phyloP scores from a whole-genome alignment of 2,329 filamentous ascomycete species.

The Grosmannia serpens region DNA sequence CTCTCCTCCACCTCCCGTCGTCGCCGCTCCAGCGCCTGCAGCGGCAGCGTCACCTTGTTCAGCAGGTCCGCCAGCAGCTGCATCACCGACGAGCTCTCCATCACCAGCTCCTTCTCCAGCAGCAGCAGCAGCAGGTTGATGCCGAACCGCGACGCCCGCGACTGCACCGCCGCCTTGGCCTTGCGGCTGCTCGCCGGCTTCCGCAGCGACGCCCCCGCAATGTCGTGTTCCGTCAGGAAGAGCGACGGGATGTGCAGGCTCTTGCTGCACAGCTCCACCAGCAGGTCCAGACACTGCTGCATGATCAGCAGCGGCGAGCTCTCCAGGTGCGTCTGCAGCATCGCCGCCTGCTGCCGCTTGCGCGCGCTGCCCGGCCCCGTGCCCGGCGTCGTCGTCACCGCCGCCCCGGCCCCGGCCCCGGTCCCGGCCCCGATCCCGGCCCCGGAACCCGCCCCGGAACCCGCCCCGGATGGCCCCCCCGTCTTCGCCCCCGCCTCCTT shows the following conservation, averaged over 20 bases:
- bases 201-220: slow-evolving; percentile 55
- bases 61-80: slow-evolving; percentile 80
- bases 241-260: slow-evolving; percentile 82
- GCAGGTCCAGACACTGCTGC: slow-evolving; percentile 80
- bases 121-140: slow-evolving; percentile 83
- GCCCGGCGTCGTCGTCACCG: slow-evolving; percentile 63
- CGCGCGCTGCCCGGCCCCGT: slow-evolving; percentile 23
- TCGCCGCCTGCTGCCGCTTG: slow-evolving; percentile 30
- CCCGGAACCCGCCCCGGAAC: slow-evolving; percentile 49
- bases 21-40: slow-evolving; percentile 71
- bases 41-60: slow-evolving; percentile 75
- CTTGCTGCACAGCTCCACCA: slow-evolving; percentile 72
- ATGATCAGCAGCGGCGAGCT: slow-evolving; percentile 91
- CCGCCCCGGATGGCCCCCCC: neutral
- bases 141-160: slow-evolving; percentile 74
- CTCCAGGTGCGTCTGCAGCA: slow-evolving; percentile 62
- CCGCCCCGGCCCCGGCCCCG: slow-evolving; percentile 10
- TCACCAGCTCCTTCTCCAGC: slow-evolving; percentile 86
- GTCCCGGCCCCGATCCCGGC: slow-evolving; percentile 46
- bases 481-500: slow-evolving; percentile 31
- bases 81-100: slow-evolving; percentile 96
- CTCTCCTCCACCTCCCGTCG: slow-evolving; percentile 63
- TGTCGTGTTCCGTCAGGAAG: slow-evolving; percentile 89
- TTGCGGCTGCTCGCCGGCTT: slow-evolving; percentile 72
- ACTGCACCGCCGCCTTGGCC: slow-evolving; percentile 79